Evolutionary conservation across 345 rosid genomes (phyloP).

Genomic region (Syzygium aqueum): DNA sequence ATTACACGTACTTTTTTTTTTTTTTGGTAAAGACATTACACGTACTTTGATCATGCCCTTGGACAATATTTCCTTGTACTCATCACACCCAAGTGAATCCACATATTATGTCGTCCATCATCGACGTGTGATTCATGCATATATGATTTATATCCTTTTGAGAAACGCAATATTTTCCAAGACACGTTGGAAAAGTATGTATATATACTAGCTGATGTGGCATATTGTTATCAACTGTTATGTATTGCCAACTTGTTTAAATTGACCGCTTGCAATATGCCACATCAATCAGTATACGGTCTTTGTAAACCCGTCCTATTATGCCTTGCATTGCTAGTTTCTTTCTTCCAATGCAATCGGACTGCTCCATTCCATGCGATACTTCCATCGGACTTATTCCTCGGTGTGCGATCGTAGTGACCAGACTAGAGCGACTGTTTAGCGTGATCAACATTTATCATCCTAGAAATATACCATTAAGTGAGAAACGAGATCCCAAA

Average conservation of each 20-base stretch:
- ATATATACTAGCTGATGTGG: not conserved
- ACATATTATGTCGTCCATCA: not conserved
- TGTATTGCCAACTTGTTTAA: not conserved
- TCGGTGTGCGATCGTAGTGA: not conserved
- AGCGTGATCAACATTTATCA: not conserved
- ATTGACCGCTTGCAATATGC: not conserved
- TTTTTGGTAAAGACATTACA: too few species aligned
- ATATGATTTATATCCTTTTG: not conserved
- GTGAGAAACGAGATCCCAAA: not conserved
- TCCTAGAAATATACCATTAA: not conserved
- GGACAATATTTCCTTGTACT: too few species aligned
- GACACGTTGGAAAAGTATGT: not conserved
- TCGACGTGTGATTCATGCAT: not conserved
- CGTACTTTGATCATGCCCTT: not conserved
- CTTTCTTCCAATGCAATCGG: not conserved
- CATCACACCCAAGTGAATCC: not conserved
- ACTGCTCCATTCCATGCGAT: not conserved
- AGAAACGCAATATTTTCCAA: not conserved
- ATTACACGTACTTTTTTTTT: not conserved
- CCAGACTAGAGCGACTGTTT: not conserved
- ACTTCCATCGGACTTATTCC: not conserved
- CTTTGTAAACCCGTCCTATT: not conserved
- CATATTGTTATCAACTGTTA: not conserved
- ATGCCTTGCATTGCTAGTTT: not conserved
- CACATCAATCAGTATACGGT: not conserved